phyloP scores from a whole-genome alignment of 306 rosid genomes.

The Dryas alaskensis region DNA sequence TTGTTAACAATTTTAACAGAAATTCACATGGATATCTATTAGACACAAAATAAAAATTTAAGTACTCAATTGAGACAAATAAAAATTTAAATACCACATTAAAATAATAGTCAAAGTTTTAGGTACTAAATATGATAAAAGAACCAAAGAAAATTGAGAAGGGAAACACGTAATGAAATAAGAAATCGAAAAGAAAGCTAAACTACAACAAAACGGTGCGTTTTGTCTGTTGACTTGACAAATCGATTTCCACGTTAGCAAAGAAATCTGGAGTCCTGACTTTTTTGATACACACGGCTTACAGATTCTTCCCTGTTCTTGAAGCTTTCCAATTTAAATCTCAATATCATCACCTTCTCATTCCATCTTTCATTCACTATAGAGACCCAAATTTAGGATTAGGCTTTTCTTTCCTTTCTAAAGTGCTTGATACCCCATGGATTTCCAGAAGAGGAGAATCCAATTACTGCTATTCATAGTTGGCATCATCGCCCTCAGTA shows the following conservation, averaged over 20 bases:
- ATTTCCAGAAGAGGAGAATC: slow-evolving; percentile 55
- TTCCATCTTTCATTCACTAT: background rate
- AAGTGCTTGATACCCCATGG: slow-evolving; percentile 36
- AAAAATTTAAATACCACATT: too few species aligned
- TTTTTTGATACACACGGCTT: background rate
- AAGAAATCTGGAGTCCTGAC: background rate
- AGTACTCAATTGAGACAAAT: too few species aligned
- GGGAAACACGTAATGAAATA: too few species aligned
- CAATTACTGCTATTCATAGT: slow-evolving; percentile 40
- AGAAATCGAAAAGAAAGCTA: background rate
- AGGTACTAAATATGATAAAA: too few species aligned
- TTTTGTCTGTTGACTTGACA: background rate
- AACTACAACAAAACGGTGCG: background rate
- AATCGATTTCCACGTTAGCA: background rate
- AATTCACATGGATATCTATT: too few species aligned
- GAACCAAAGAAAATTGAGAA: too few species aligned
- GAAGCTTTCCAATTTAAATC: slow-evolving; percentile 5
- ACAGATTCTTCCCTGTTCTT: slow-evolving; percentile 32
- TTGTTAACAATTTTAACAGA: too few species aligned
- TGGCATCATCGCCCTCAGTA: slow-evolving; percentile 61
- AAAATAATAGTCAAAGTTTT: too few species aligned
- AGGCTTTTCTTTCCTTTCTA: background rate
- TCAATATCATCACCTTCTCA: background rate
- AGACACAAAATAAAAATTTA: too few species aligned
- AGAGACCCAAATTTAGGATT: slow-evolving; percentile 1